Base-by-base conservation (phyloP, 1,284 basidiomycete species). In the Pseudozyma thailandica region DNA sequence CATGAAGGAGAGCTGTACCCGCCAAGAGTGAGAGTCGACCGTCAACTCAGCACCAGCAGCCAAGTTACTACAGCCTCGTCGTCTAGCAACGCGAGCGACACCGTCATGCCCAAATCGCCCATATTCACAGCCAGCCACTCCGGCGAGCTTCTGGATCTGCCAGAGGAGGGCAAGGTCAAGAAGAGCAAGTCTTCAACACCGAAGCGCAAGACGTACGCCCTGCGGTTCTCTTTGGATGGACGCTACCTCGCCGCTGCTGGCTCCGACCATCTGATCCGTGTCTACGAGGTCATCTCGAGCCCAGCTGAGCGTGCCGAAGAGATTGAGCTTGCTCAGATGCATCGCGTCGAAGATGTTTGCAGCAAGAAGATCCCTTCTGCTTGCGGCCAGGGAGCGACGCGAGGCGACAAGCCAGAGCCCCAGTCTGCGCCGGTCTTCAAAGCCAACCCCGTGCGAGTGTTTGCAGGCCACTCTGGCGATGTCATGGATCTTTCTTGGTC, bases 401-500 rank as follows among this genome's bases (percentile, higher is more conserved):
- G 20, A 6, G 10, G 2, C 48, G 51, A 3, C 5, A 6, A 1
- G 38, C 41, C 38, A 30, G 10, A 42, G 0, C n/a, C 63, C 2
- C 54, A 63, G 18, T 26, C 53, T 18, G 57, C 64, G 2, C 74
- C 72, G 8, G 72, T 77, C 31, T 75, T 78, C 51, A 48, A 60
- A 13, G 52, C 74, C 4, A 39, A 53, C 5, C 84, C 84, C 7
- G 44, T 82, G 3, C 64, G 77, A 25, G 75, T 81, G 43, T 84
- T 78, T 42, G 41, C 47, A 15, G 83, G 82, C 0, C 84, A 85
- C 47, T 72, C 64, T 6, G 78, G 79, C 37, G 84, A 84, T 41
- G 78, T 84, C 1, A 38, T 85, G 18, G 82, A 83, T 52, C 53
- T 85, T 13, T 78, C 76, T 18, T 85, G 84, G 84, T 82, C 80